Evolutionary conservation across 2,329 filamentous ascomycete genomes (phyloP).

Genomic region (Cytospora piceae): DNA sequence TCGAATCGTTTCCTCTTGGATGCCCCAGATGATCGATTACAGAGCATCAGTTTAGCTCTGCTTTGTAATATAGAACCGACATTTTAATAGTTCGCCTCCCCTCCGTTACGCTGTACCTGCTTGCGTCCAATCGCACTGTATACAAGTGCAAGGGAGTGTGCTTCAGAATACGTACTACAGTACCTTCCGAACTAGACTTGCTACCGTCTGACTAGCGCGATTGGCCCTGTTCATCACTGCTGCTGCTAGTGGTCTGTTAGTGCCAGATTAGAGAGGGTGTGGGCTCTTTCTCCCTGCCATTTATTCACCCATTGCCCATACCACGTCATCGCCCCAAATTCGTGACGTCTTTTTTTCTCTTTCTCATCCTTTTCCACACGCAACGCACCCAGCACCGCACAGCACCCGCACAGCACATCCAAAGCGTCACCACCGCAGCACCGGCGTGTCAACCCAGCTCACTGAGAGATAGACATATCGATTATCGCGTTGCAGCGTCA

Average conservation of each 20-base stretch:
- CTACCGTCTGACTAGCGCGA: slow-evolving; percentile 9
- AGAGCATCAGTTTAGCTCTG: slow-evolving; percentile 11
- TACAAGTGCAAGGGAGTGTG: not conserved
- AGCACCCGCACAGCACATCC: slow-evolving; percentile 12
- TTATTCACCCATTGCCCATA: slow-evolving; percentile 31
- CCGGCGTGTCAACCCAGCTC: slow-evolving; percentile 5
- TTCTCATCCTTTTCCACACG: slow-evolving; percentile 27
- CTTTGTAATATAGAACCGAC: slow-evolving; percentile 29
- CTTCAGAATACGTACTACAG: not conserved
- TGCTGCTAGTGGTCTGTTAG: slow-evolving; percentile 22
- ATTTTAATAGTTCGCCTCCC: slow-evolving; percentile 10
- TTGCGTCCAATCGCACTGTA: not conserved
- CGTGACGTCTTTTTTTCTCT: slow-evolving; percentile 30
- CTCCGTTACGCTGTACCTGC: slow-evolving; percentile 16
- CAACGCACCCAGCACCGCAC: slow-evolving; percentile 15
- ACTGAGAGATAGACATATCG: not conserved
- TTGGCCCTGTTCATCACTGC: not conserved
- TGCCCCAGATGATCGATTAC: not conserved
- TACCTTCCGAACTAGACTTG: not conserved
- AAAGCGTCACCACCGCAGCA: slow-evolving; percentile 19
- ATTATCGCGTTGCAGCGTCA: slow-evolving; percentile 15
- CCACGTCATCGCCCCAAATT: slow-evolving; percentile 32
- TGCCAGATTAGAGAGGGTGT: slow-evolving; percentile 10
- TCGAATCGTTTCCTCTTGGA: too few relatives aligned
- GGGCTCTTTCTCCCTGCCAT: slow-evolving; percentile 26